Evolutionary conservation across 352 stramenopile genomes (phyloP).

Genomic region (Pythium insidiosum): DNA sequence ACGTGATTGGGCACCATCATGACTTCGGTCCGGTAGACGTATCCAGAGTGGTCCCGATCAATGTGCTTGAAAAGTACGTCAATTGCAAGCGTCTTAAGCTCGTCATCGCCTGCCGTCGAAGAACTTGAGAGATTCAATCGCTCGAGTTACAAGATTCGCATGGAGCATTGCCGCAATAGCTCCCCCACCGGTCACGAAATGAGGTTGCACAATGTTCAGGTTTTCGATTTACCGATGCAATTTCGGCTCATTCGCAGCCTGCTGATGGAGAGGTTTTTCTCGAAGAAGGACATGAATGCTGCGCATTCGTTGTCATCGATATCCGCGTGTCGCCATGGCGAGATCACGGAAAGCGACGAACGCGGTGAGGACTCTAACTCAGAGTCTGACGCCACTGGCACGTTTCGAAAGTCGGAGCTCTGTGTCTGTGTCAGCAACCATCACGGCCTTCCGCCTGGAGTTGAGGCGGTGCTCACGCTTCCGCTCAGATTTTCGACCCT

Average conservation of each 20-base stretch:
- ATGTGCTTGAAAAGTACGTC: conserved; percentile 52
- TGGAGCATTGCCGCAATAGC: conserved; percentile 84
- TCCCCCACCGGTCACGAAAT: conserved; percentile 80
- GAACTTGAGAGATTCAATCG: conserved; percentile 62
- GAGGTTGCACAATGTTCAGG: conserved; percentile 81
- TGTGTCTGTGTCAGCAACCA: no score
- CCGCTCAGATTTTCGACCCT: no score
- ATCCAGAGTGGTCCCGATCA: conserved; percentile 53
- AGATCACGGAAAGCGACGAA: conserved; percentile 66
- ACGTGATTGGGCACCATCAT: conserved; percentile 57
- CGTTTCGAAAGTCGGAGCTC: no score
- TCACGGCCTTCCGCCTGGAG: no score
- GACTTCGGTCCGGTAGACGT: conserved; percentile 43
- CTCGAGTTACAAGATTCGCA: conserved; percentile 55
- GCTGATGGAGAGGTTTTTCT: conserved; percentile 73
- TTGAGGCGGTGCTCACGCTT: no score
- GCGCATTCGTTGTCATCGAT: conserved; percentile 85
- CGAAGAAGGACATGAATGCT: conserved; percentile 77
- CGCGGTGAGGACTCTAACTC: conserved; percentile 26
- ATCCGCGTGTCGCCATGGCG: conserved; percentile 75
- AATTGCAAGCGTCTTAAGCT: conserved; percentile 40
- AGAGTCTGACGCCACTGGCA: no score
- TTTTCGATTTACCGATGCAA: conserved; percentile 81
- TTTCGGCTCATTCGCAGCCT: conserved; percentile 77
- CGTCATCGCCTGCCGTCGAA: no score